Base-by-base conservation (phyloP, 2,329 filamentous ascomycete genomes). In the Sordariomycetes sp. region DNA sequence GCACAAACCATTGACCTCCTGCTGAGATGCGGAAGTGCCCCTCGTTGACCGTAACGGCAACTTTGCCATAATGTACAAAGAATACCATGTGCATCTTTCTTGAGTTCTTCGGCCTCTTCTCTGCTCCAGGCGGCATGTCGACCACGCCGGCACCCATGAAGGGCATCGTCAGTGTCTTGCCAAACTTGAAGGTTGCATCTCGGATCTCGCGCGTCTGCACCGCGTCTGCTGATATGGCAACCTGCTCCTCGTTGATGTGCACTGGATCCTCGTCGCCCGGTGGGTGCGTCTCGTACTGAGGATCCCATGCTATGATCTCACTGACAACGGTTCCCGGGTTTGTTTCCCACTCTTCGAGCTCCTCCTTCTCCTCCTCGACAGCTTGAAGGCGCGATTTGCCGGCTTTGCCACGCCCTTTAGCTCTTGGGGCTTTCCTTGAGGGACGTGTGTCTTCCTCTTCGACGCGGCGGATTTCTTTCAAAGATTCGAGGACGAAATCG, bases 41-140 rank as follows among this genome's bases (percentile, higher is more conserved):
- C 43, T 83, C 75, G 43, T 82, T 77, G 31, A 94, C 74, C 19
- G 77, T 82, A 15, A 94, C 88, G 43, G 78, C 68, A 15, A 95
- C 86, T 43, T 82, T 79, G 16, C 92, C 92, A 29, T 75, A 72
- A 46, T 86, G 81, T 20, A 98, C 82, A 47, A 94, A 95, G 57
- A 96, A 96, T 2, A 84, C 80, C 82, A 98, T 92, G 53, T 95
- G 87, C 86, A 95, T 96, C 63, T 84, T 88, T 42, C 90, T 74
- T 23, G 84, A 83, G 58, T 95, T 96, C 69, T 96, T 96, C 32
- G 81, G 75, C 46, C 80, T 77, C 66, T 98, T 98, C 51, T 83
- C 76, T 21, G 84, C 78, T 3, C 82, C 81, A 0, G 86, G 80
- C 6, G 86, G 85, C 33, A 98, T 64, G 48, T 96, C 90, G 24